A percentile compares a stretch with the other conserved stretches of the same genome.
Evolutionary conservation across 2,329 filamentous ascomycete species (phyloP).

Genomic region (Fusarium proliferatum): DNA sequence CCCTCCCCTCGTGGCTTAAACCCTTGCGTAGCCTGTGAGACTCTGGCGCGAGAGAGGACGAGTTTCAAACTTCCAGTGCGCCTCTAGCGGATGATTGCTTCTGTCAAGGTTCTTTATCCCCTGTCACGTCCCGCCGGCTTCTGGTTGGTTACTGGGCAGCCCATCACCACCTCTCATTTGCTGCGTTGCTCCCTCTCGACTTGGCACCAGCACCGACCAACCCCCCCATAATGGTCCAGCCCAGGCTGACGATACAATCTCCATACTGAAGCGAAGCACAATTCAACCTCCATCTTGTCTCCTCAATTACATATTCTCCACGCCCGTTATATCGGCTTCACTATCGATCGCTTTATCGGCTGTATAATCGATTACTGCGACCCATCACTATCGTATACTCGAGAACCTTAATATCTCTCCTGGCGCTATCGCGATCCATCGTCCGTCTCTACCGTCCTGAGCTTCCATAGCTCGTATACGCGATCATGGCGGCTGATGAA

Average conservation of each 20-base stretch:
- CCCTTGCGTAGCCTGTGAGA: conserved; percentile 25
- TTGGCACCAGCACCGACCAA: conserved; percentile 44
- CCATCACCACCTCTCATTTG: conserved; percentile 33
- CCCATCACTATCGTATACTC: background rate
- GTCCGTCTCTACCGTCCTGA: conserved; percentile 37
- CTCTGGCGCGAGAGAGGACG: conserved; percentile 2
- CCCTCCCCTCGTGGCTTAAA: conserved; percentile 28
- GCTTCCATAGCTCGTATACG: conserved; percentile 45
- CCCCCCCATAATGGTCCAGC: conserved; percentile 38
- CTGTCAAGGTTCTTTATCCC: conserved; percentile 25
- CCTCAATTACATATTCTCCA: conserved; percentile 18
- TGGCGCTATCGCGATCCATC: conserved; percentile 25
- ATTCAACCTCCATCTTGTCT: conserved; percentile 30
- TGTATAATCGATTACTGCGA: conserved; percentile 3
- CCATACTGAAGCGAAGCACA: conserved; percentile 33
- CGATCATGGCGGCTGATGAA: conserved; percentile 46
- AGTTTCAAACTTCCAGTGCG: conserved; percentile 15
- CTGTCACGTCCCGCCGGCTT: conserved; percentile 21
- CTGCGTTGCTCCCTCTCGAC: conserved; percentile 19
- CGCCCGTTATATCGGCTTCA: conserved; percentile 20
- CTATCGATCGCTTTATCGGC: conserved; percentile 14
- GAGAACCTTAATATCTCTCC: conserved; percentile 15
- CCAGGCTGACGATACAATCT: conserved; percentile 42
- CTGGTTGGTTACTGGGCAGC: conserved; percentile 36
- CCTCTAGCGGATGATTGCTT: conserved; percentile 36